phyloP scores from a whole-genome alignment of 2,329 filamentous ascomycete genomes.

The Zelopaecilomyces penicillatus region DNA sequence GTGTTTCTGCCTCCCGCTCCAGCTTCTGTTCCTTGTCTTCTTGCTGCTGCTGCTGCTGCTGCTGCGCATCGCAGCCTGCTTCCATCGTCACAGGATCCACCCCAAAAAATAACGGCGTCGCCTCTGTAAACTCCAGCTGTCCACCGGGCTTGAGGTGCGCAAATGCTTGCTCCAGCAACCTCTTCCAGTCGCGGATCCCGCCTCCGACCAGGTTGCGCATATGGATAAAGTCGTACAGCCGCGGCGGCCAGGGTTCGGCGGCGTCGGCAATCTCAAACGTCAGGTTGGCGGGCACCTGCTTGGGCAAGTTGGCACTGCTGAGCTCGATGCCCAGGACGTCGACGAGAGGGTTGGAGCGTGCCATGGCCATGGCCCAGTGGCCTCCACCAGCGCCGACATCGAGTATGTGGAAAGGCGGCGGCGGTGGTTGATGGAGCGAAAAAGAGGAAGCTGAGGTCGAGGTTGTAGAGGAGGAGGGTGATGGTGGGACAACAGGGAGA shows the following conservation, averaged over 20 bases:
- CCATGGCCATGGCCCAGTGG: conserved; percentile 36
- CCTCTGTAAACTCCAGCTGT: conserved; percentile 35
- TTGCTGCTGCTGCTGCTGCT: background rate
- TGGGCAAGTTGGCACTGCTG: conserved; percentile 31
- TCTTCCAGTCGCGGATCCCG: conserved; percentile 35
- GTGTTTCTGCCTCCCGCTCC: conserved; percentile 10
- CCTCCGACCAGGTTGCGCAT: conserved; percentile 34
- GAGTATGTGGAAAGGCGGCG: conserved; percentile 23
- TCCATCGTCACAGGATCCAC: conserved; percentile 20
- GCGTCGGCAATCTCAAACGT: conserved; percentile 51
- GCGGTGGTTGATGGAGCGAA: background rate
- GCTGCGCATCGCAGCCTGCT: conserved; percentile 16
- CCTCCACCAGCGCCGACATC: conserved; percentile 36
- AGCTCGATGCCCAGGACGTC: conserved; percentile 33
- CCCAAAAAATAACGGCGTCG: conserved; percentile 31
- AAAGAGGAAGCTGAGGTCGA: background rate
- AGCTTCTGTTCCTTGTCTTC: background rate
- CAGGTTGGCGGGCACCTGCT: conserved; percentile 48
- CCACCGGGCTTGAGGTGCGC: conserved; percentile 35
- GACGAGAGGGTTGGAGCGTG: conserved; percentile 29
- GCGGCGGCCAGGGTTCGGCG: conserved; percentile 35
- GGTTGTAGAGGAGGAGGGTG: conserved; percentile 2
- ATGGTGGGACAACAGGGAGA: conserved; percentile 14
- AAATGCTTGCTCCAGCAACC: conserved; percentile 27
- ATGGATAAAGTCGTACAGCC: conserved; percentile 33